phyloP scores from a whole-genome alignment of 345 rosid species.

The Pugionium cornutum region DNA sequence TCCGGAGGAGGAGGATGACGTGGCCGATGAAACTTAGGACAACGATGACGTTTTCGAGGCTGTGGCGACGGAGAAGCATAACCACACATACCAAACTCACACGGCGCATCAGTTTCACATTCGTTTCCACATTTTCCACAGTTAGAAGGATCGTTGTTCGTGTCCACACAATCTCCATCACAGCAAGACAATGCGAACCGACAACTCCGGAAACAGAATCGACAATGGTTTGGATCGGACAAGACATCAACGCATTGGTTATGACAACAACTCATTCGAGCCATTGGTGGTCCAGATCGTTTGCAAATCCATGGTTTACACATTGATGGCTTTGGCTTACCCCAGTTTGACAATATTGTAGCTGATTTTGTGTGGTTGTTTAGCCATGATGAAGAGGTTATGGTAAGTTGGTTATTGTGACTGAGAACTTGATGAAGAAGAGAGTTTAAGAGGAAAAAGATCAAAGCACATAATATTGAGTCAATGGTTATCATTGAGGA shows the following conservation, averaged over 20 bases:
- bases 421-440: slow-evolving; percentile 24
- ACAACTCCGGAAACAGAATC: neutral
- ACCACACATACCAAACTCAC: too few relatives aligned
- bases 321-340: slow-evolving; percentile 22
- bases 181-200: slow-evolving; percentile 35
- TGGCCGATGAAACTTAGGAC: slow-evolving; percentile 19
- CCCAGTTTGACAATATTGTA: slow-evolving; percentile 5
- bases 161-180: slow-evolving; percentile 29
- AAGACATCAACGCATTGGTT: too few relatives aligned
- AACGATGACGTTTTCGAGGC: slow-evolving; percentile 27
- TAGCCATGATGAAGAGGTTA: slow-evolving; percentile 34
- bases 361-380: slow-evolving; percentile 15
- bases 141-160: slow-evolving; percentile 32
- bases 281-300: too few relatives aligned
- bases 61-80: slow-evolving; percentile 25
- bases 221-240: too few relatives aligned
- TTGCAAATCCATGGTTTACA: slow-evolving; percentile 34
- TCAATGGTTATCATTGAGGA: slow-evolving; percentile 28
- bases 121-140: slow-evolving; percentile 39
- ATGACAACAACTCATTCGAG: too few relatives aligned
- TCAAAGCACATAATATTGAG: neutral
- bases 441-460: slow-evolving; percentile 21
- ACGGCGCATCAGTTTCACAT: slow-evolving; percentile 20
- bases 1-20: slow-evolving; percentile 28
- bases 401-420: slow-evolving; percentile 21